Conservation (phyloP, 2,329 filamentous ascomycete species). For the Hortaea sp. region DNA sequence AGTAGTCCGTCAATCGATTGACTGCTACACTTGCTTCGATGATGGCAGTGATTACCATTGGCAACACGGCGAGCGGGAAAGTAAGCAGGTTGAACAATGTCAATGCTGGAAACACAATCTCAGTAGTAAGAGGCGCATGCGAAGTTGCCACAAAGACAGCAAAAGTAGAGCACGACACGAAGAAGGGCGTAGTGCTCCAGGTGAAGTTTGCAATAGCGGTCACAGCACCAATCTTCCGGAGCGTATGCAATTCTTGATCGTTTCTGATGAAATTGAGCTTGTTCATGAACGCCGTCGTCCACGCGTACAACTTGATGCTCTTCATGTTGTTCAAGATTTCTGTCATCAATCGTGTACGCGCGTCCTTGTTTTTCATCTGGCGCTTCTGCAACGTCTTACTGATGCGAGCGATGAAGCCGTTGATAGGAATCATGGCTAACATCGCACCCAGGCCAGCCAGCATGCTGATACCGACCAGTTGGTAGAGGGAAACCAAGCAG, state of each 20-base stretch:
- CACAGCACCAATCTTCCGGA: conserved; percentile 89
- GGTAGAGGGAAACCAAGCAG: conserved; percentile 92
- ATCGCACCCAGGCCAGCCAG: conserved; percentile 89
- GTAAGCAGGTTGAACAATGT: conserved; percentile 93
- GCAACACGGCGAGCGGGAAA: conserved; percentile 85
- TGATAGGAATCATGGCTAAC: conserved; percentile 95
- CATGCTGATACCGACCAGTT: conserved; percentile 92
- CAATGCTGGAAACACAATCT: conserved; percentile 88
- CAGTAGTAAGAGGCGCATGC: conserved; percentile 72
- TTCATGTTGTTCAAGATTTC: conserved; percentile 99
- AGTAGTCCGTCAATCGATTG: conserved; percentile 70
- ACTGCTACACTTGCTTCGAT: conserved; percentile 94
- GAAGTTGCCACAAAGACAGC: conserved; percentile 83
- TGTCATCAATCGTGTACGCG: conserved; percentile 83
- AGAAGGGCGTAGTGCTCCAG: conserved; percentile 93
- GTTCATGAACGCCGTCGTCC: conserved; percentile 95
- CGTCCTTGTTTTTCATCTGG: conserved; percentile 99
- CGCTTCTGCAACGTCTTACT: conserved; percentile 93
- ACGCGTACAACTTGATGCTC: conserved; percentile 94
- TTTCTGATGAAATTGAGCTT: conserved; percentile 95
- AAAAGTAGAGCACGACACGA: conserved; percentile 95
- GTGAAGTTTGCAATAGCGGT: conserved; percentile 95
- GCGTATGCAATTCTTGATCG: conserved; percentile 86
- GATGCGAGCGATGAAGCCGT: conserved; percentile 79
- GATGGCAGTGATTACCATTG: conserved; percentile 95